Conservation (phyloP, 805 yeast genomes). For the Starmerella apicola region DNA sequence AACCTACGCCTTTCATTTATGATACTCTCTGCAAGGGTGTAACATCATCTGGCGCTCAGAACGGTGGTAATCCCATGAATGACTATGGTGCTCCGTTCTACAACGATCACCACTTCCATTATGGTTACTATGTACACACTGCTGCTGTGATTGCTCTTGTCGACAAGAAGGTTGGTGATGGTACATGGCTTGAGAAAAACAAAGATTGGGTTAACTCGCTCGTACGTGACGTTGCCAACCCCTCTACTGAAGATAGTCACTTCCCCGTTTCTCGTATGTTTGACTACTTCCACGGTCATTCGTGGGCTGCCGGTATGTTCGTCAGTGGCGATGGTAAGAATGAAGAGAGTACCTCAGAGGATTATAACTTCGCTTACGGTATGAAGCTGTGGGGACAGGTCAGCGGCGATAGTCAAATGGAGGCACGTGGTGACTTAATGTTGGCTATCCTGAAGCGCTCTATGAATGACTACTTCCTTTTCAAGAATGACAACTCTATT, state of each 20-base stretch:
- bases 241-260: slow-evolving; percentile 38
- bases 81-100: slow-evolving; percentile 72
- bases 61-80: slow-evolving; percentile 35
- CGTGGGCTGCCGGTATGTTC: slow-evolving; percentile 66
- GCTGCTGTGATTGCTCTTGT: slow-evolving; percentile 64
- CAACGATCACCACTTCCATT: slow-evolving; percentile 83
- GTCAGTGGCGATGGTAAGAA: slow-evolving; percentile 57
- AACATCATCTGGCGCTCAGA: slow-evolving; percentile 37
- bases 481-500: slow-evolving; percentile 36
- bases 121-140: slow-evolving; percentile 71
- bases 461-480: slow-evolving; percentile 44
- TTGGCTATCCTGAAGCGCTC: slow-evolving; percentile 44
- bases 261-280: slow-evolving; percentile 61
- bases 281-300: slow-evolving; percentile 66
- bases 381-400: slow-evolving; percentile 62
- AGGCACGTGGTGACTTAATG: slow-evolving; percentile 48
- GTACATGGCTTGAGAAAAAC: slow-evolving; percentile 35
- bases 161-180: slow-evolving; percentile 41
- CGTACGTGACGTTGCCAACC: slow-evolving; percentile 59
- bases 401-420: slow-evolving; percentile 42
- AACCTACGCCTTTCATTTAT: slow-evolving; percentile 60
- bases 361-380: slow-evolving; percentile 58
- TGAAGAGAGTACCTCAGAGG: slow-evolving; percentile 64
- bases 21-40: slow-evolving; percentile 49
- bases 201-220: slow-evolving; percentile 49